A percentile compares a stretch with the other conserved stretches of the same genome.
phyloP scores from a whole-genome alignment of 176 grass and related monocot genomes.

The Themeda triandra region DNA sequence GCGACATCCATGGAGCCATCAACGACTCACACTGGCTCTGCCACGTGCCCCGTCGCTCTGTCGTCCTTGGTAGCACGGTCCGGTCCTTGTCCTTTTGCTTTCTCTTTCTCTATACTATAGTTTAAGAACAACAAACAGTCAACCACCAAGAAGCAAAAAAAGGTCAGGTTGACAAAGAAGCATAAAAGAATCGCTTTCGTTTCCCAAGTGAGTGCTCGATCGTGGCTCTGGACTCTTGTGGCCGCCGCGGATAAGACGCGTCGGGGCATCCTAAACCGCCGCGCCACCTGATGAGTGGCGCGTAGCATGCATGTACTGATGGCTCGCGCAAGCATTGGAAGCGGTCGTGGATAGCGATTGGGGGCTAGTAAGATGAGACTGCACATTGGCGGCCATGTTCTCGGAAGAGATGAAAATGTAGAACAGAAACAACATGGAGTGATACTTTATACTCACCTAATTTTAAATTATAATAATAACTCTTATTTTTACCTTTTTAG shows the following conservation, averaged over 20 bases:
- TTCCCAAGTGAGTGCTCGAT: neutral
- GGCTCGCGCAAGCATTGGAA: neutral
- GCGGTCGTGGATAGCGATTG: neutral
- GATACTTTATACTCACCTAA: too few species aligned
- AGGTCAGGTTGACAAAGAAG: neutral
- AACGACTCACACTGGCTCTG: neutral
- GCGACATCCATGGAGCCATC: neutral
- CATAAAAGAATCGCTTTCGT: neutral
- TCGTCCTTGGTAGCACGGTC: neutral
- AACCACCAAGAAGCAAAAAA: neutral
- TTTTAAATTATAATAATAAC: too few species aligned
- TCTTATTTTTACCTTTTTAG: too few species aligned
- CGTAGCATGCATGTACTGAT: neutral
- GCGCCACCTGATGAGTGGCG: neutral
- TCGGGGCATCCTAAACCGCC: neutral
- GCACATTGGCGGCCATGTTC: too few species aligned
- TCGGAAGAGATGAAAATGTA: too few species aligned
- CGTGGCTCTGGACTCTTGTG: neutral
- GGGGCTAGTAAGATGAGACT: too few species aligned
- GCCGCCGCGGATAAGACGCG: neutral
- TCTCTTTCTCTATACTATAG: too few species aligned
- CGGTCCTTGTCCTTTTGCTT: too few species aligned
- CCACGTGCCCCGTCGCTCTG: neutral
- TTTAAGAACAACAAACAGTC: too few species aligned
- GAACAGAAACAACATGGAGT: too few species aligned